phyloP scores from a whole-genome alignment of 257 asterid genomes.

The Phtheirospermum japonicum region DNA sequence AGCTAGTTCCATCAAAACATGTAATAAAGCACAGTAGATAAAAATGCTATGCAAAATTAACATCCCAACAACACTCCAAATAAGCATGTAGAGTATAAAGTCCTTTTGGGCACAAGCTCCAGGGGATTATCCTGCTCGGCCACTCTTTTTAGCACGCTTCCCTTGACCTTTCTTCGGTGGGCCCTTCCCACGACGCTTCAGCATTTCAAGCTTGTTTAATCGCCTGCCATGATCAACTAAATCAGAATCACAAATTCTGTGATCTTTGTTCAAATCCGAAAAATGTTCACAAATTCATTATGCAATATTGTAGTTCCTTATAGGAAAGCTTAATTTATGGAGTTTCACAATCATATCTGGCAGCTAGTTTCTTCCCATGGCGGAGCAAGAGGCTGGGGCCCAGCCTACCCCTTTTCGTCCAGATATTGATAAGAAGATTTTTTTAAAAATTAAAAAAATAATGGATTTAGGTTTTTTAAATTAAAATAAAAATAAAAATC shows the following conservation, averaged over 20 bases:
- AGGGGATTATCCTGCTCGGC: conserved; percentile 32
- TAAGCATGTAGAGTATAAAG: background rate
- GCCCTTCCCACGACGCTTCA: conserved; percentile 89
- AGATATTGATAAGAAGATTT: too few relatives aligned
- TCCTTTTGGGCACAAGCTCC: background rate
- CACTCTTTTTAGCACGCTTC: conserved; percentile 74
- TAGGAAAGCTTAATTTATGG: too few relatives aligned
- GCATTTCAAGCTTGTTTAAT: conserved; percentile 69
- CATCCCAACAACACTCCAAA: conserved; percentile 1
- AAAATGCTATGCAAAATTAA: background rate
- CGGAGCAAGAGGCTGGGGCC: too few relatives aligned
- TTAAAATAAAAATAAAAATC: too few relatives aligned
- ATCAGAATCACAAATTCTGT: conserved; percentile 11
- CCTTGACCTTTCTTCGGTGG: conserved; percentile 96
- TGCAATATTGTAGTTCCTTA: background rate
- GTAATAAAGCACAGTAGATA: background rate
- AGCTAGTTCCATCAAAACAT: background rate
- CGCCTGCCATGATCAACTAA: conserved; percentile 48
- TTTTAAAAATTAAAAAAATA: too few relatives aligned
- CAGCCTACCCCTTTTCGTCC: too few relatives aligned
- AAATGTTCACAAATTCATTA: background rate
- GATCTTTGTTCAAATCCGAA: background rate
- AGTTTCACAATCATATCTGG: too few relatives aligned
- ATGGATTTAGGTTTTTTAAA: too few relatives aligned
- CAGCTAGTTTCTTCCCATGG: too few relatives aligned